Evolutionary conservation across 306 rosid species (phyloP).

Genomic region (Trifolium subterraneum): DNA sequence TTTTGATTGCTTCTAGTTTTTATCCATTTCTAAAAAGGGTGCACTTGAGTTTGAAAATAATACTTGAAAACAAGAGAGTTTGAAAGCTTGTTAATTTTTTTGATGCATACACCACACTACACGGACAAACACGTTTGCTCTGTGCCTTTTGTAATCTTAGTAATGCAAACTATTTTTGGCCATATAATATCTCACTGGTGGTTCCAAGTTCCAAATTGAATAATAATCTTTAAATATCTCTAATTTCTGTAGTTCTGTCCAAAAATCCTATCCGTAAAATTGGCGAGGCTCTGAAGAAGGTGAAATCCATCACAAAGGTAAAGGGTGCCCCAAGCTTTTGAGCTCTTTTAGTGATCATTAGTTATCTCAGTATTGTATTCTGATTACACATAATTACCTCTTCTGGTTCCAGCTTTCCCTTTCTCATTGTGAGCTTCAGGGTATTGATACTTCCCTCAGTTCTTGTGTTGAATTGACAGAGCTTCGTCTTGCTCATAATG

Average conservation of each 20-base stretch:
- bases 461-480: constrained; percentile 76
- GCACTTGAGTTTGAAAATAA: constrained; percentile 21
- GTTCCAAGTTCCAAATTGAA: constrained; percentile 24
- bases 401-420: constrained; percentile 78
- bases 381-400: constrained; percentile 30
- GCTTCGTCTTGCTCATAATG: constrained; percentile 88
- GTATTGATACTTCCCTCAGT: constrained; percentile 67
- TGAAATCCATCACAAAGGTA: constrained; percentile 75
- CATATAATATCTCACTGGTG: constrained; percentile 3
- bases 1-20: constrained; percentile 10
- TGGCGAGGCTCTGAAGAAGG: constrained; percentile 73
- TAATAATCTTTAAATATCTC: constrained; percentile 34
- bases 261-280: constrained; percentile 76
- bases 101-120: neutral
- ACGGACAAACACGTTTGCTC: neutral
- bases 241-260: constrained; percentile 72
- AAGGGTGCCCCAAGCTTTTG: constrained; percentile 23
- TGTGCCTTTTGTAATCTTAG: neutral
- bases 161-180: neutral
- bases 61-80: neutral
- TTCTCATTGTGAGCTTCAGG: constrained; percentile 77
- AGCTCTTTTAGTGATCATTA: constrained; percentile 26
- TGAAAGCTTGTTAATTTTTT: neutral
- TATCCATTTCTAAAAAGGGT: neutral
- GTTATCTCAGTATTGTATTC: constrained; percentile 34